Evolutionary conservation across 805 yeast genomes (phyloP).

Genomic region (Wickerhamiella qilinensis): DNA sequence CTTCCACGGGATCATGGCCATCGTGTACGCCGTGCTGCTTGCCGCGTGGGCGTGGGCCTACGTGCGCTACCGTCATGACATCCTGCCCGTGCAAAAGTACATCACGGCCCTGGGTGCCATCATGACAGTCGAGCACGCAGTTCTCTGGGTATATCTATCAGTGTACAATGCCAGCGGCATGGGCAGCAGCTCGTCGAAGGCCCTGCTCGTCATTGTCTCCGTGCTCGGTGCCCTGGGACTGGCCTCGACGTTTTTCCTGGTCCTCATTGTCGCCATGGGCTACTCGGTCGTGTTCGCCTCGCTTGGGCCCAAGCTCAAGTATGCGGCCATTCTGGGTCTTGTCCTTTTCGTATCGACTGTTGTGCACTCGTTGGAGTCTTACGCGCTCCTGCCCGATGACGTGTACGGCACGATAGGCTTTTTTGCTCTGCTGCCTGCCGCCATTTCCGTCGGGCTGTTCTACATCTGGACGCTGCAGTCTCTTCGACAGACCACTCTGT

Average conservation of each 20-base stretch:
- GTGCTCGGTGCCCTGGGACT: constrained; percentile 65
- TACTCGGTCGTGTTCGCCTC: constrained; percentile 89
- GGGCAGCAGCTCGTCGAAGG: constrained; percentile 36
- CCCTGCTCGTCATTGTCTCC: constrained; percentile 64
- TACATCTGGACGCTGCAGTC: constrained; percentile 62
- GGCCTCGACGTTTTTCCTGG: constrained; percentile 74
- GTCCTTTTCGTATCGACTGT: constrained; percentile 40
- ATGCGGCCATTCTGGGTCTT: constrained; percentile 42
- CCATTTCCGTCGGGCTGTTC: constrained; percentile 51
- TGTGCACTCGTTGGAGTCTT: constrained; percentile 38
- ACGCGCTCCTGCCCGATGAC: constrained; percentile 31
- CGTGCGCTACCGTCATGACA: constrained; percentile 70
- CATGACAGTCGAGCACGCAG: constrained; percentile 67
- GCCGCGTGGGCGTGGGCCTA: constrained; percentile 76
- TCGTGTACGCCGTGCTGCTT: constrained; percentile 66
- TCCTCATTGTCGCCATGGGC: constrained; percentile 76
- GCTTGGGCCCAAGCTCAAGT: constrained; percentile 63
- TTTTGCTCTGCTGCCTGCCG: constrained; percentile 53
- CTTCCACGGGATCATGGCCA: constrained; percentile 69
- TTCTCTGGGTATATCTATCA: constrained; percentile 86
- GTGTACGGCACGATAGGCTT: constrained; percentile 33
- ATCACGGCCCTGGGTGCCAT: constrained; percentile 72
- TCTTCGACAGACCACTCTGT: constrained; percentile 55
- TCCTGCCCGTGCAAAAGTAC: constrained; percentile 80
- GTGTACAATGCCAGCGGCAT: constrained; percentile 49